Percentiles rank a stretch among this genome's conserved stretches.
phyloP scores from a whole-genome alignment of 2,329 filamentous ascomycete species.

The Fusarium secorum region DNA sequence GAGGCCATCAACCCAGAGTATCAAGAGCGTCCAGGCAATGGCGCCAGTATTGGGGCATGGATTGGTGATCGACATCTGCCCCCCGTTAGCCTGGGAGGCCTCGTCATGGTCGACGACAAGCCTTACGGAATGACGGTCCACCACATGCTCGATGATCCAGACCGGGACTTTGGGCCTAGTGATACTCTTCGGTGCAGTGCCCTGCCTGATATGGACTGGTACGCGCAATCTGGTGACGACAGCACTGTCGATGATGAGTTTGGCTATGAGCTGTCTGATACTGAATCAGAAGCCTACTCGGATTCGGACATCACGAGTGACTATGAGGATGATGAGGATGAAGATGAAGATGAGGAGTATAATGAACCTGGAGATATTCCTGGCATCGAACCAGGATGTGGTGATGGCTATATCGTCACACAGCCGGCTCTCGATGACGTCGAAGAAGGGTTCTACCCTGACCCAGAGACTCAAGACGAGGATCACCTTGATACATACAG shows the following conservation, averaged over 20 bases:
- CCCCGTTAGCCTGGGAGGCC: slow-evolving; percentile 88
- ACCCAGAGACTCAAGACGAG: slow-evolving; percentile 72
- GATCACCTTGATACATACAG: slow-evolving; percentile 85
- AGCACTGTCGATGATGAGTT: slow-evolving; percentile 61
- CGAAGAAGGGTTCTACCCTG: slow-evolving; percentile 81
- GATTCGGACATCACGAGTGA: slow-evolving; percentile 63
- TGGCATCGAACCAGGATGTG: slow-evolving; percentile 77
- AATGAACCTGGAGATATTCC: slow-evolving; percentile 77
- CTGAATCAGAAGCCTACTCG: slow-evolving; percentile 63
- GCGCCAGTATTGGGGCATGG: slow-evolving; percentile 93
- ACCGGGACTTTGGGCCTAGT: slow-evolving; percentile 50
- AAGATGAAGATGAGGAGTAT: slow-evolving; percentile 64
- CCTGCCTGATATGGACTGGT: slow-evolving; percentile 52
- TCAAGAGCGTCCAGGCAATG: slow-evolving; percentile 80
- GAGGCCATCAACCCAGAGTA: slow-evolving; percentile 74
- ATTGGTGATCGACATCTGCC: slow-evolving; percentile 85
- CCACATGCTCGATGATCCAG: slow-evolving; percentile 86
- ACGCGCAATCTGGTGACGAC: slow-evolving; percentile 52
- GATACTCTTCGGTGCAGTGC: slow-evolving; percentile 51
- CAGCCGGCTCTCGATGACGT: slow-evolving; percentile 92
- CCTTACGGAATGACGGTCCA: slow-evolving; percentile 96
- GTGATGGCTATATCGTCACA: slow-evolving; percentile 81
- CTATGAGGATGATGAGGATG: slow-evolving; percentile 58
- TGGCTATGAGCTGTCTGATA: slow-evolving; percentile 68
- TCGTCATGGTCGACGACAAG: slow-evolving; percentile 84